phyloP scores from a whole-genome alignment of 1,284 basidiomycete species.

The Anthracocystis setariae region DNA sequence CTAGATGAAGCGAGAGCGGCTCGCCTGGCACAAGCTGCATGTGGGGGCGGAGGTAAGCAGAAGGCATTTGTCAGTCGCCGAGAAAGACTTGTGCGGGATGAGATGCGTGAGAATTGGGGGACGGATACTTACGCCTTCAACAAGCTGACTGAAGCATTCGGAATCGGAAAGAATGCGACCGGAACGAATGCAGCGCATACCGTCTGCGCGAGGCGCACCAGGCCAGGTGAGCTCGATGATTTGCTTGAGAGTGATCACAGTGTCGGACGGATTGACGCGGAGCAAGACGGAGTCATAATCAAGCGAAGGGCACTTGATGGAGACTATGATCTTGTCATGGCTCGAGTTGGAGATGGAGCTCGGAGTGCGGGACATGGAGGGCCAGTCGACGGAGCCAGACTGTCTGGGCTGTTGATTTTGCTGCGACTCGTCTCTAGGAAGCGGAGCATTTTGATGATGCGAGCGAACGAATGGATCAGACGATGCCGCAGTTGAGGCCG shows the following conservation, averaged over 20 bases:
- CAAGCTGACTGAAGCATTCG: slow-evolving; percentile 33
- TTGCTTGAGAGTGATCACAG: slow-evolving; percentile 45
- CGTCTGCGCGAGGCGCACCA: slow-evolving; percentile 45
- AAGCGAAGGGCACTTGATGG: slow-evolving; percentile 53
- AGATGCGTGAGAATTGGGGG: background rate
- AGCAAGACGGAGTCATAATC: slow-evolving; percentile 36
- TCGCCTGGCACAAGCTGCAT: slow-evolving; percentile 32
- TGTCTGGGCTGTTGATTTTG: background rate
- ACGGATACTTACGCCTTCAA: slow-evolving; percentile 20
- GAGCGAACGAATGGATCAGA: slow-evolving; percentile 30
- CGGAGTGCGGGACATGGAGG: slow-evolving; percentile 8
- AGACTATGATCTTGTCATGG: slow-evolving; percentile 15
- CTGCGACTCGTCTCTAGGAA: background rate
- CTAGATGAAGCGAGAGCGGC: slow-evolving; percentile 56
- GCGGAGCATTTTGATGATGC: slow-evolving; percentile 16
- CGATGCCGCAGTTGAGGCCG: slow-evolving; percentile 28
- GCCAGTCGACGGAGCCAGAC: background rate
- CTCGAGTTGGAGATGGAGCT: slow-evolving; percentile 2
- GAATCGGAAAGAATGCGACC: slow-evolving; percentile 52
- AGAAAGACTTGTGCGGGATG: no score
- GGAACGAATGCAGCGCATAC: slow-evolving; percentile 58
- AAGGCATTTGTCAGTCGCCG: background rate
- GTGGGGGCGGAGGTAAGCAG: slow-evolving; percentile 1
- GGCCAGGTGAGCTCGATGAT: slow-evolving; percentile 46
- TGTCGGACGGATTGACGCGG: slow-evolving; percentile 16